Base-by-base conservation (phyloP, 495 filamentous ascomycete genomes). In the Aspergillus olivimuriae region DNA sequence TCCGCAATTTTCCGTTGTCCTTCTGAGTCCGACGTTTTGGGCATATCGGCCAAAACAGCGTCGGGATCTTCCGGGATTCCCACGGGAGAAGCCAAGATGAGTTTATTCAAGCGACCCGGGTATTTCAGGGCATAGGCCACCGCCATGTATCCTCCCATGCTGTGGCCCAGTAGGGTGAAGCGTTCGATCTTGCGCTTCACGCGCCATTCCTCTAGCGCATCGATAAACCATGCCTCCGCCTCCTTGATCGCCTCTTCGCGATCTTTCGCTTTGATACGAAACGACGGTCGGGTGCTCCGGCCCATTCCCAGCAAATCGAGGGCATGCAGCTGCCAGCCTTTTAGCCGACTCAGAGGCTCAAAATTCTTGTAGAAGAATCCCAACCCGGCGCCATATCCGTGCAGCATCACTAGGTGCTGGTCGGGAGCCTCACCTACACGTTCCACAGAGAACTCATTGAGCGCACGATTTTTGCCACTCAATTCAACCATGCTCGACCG, bases 351-450 rank as follows among this genome's bases (percentile, higher is more conserved):
- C 30, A 98, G 64, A 4, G 81, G 80, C 57, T 97, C 92, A 43
- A 94, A 97, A 56, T 97, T 97, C 62, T 89, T 87, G 69, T 97
- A 98, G 70, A 95, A 98, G 59, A 97, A 97, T 4, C 88, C 92
- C 3, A 98, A 69, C 0, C 92, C 92, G 1, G 92, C 92, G 30
- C 94, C 94, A 62, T 97, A 97, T 28, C 92, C 92, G 58, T 98
- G 92, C 10, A 98, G 71, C 83, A 98, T 95, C 16, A 98, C 90
- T n/a, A 98, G 71, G 44, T 90, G 89, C 39, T 90, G 79, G 9
- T 84, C 81, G 4, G 78, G 74, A 22, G 77, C 64, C 48, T 97
- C 92, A 18, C 78, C 85, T 2, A 86, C 64, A 39, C 92, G 76
- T 60, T 95, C 89, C 1, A 98, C 80, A 6, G 83, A 85, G 65